These are phyloP conservation scores for Diaporthe caulivora DNA, from an alignment of 2,329 filamentous ascomycete species.

Conservation along the genomic window DNA sequence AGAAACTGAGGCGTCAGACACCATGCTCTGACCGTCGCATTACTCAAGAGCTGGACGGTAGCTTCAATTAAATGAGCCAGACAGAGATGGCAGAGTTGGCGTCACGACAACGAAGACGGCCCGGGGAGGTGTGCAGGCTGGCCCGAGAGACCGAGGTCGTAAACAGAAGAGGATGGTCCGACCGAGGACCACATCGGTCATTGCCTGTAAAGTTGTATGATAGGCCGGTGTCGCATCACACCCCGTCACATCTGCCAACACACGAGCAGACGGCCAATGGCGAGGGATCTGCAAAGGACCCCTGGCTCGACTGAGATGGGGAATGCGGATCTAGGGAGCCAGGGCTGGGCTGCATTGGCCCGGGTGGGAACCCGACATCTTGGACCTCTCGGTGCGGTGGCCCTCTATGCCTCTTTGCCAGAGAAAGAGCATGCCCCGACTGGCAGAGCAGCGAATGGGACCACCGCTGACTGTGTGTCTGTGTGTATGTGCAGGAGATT, in stretches of 20 bases:
- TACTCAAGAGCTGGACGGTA: neutral
- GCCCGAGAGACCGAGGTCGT: neutral
- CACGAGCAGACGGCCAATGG: slow-evolving; percentile 9
- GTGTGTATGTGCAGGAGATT: slow-evolving; percentile 5
- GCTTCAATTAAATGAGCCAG: neutral
- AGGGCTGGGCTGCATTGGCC: slow-evolving; percentile 25
- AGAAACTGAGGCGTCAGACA: neutral
- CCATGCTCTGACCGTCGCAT: neutral
- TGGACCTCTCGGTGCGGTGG: slow-evolving; percentile 15
- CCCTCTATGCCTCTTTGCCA: slow-evolving; percentile 13
- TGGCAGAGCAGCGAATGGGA: slow-evolving; percentile 9
- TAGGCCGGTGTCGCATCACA: slow-evolving; percentile 28
- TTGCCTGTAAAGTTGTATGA: slow-evolving; percentile 22
- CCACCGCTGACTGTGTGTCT: neutral
- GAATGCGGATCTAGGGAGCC: slow-evolving; percentile 17
- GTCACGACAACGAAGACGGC: neutral
- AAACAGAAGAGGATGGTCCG: slow-evolving; percentile 19
- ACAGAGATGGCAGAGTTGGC: neutral
- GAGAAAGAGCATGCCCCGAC: slow-evolving; percentile 5
- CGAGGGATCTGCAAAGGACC: slow-evolving; percentile 11
- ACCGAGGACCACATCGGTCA: slow-evolving; percentile 9
- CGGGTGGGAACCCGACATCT: slow-evolving; percentile 21
- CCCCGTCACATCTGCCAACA: slow-evolving; percentile 32
- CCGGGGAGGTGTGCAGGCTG: neutral
- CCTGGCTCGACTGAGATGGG: slow-evolving; percentile 11